These are phyloP conservation scores for Emergomyces africanus DNA, from an alignment of 2,329 filamentous ascomycete species.

Conservation along the genomic window DNA sequence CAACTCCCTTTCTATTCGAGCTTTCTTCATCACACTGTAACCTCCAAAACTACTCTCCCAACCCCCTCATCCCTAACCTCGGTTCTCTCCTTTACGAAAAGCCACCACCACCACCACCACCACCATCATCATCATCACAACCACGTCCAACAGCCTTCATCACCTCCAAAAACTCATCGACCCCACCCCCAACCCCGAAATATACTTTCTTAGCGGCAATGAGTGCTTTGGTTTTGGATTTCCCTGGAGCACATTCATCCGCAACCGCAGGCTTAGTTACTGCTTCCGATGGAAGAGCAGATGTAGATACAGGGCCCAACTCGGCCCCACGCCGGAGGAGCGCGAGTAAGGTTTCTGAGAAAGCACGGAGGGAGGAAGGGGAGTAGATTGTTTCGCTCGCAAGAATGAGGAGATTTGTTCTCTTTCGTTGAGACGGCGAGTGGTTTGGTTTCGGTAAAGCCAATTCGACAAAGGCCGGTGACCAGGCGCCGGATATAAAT, in stretches of 20 bases:
- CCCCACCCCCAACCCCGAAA: slow-evolving; percentile 53
- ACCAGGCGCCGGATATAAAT: slow-evolving; percentile 50
- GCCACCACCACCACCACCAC: slow-evolving; percentile 12
- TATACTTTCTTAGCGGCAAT: slow-evolving; percentile 54
- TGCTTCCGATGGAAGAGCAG: background rate
- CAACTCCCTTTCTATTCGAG: background rate
- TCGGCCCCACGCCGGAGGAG: slow-evolving; percentile 25
- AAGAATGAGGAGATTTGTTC: slow-evolving; percentile 33
- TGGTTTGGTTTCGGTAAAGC: slow-evolving; percentile 18
- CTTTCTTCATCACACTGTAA: slow-evolving; percentile 10
- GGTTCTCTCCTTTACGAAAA: slow-evolving; percentile 21
- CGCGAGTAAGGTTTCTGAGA: slow-evolving; percentile 41
- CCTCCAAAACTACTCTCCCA: slow-evolving; percentile 31
- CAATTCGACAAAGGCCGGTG: slow-evolving; percentile 34
- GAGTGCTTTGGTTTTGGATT: slow-evolving; percentile 34
- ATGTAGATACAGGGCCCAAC: background rate
- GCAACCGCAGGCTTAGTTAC: background rate
- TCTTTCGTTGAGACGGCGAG: slow-evolving; percentile 19
- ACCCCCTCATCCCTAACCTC: slow-evolving; percentile 33
- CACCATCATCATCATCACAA: slow-evolving; percentile 6
- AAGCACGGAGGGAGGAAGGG: slow-evolving; percentile 39
- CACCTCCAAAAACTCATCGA: slow-evolving; percentile 42
- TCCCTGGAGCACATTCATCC: background rate
- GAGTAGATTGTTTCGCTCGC: slow-evolving; percentile 55
- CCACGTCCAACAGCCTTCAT: slow-evolving; percentile 15